Conservation (phyloP, 306 rosid genomes). For the Castanopsis chinensis region DNA sequence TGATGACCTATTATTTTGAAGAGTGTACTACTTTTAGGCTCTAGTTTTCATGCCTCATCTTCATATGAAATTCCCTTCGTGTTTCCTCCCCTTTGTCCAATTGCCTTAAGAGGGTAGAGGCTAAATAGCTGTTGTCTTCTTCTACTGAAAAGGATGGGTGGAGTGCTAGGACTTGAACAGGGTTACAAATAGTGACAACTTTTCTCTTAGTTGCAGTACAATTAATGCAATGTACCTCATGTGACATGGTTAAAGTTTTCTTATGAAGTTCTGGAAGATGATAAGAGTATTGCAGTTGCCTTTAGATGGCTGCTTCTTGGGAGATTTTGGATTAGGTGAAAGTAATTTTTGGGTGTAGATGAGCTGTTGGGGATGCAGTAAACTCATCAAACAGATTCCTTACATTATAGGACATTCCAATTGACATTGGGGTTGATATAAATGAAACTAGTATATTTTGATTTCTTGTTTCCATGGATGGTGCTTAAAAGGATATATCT, state of each 20-base stretch:
- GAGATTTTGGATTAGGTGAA: background rate
- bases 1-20: background rate
- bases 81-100: background rate
- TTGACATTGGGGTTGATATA: background rate
- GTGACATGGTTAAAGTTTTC: background rate
- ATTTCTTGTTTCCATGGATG: slow-evolving; percentile 2
- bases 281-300: background rate
- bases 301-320: background rate
- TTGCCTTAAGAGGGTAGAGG: background rate
- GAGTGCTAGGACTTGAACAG: background rate
- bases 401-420: background rate
- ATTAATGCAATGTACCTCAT: background rate
- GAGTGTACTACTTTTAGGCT: background rate
- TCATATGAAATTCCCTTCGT: background rate
- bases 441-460: background rate
- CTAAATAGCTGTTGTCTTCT: background rate
- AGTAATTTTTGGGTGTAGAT: background rate
- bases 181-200: background rate
- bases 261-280: background rate
- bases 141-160: background rate
- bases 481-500: background rate
- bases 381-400: background rate
- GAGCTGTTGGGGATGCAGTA: background rate
- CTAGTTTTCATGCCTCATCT: background rate
- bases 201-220: background rate